Conservation (phyloP, 768 basidiomycete species). For the Myochromella boudieri region DNA sequence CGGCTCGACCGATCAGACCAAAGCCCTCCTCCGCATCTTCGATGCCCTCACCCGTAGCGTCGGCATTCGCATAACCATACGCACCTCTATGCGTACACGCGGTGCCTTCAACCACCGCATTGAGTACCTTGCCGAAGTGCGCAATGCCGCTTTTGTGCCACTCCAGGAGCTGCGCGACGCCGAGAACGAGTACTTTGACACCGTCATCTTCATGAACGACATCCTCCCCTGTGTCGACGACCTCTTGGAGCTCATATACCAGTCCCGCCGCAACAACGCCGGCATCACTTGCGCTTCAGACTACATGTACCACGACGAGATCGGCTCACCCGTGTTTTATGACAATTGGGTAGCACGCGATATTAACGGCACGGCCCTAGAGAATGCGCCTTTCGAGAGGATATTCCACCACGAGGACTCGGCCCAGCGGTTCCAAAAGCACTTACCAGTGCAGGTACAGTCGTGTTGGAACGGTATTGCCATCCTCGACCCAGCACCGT, state of each 20-base stretch:
- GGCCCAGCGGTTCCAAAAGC: slow-evolving; percentile 80
- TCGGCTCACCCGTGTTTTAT: slow-evolving; percentile 93
- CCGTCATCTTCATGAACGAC: slow-evolving; percentile 99
- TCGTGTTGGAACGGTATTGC: slow-evolving; percentile 99
- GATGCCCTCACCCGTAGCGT: slow-evolving; percentile 88
- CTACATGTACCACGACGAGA: slow-evolving; percentile 98
- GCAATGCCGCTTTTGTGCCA: slow-evolving; percentile 95
- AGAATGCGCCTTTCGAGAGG: slow-evolving; percentile 94
- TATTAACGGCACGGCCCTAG: slow-evolving; percentile 97
- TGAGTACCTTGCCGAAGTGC: slow-evolving; percentile 99
- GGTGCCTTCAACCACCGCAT: slow-evolving; percentile 99
- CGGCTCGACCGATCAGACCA: slow-evolving; percentile 98
- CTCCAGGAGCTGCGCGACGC: slow-evolving; percentile 90
- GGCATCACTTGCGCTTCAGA: slow-evolving; percentile 98
- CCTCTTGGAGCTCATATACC: slow-evolving; percentile 96
- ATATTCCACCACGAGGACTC: slow-evolving; percentile 87
- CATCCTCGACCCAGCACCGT: slow-evolving; percentile 91
- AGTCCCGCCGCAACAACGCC: slow-evolving; percentile 88
- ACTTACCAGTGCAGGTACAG: slow-evolving; percentile 95
- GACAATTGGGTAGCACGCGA: slow-evolving; percentile 99
- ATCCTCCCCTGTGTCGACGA: slow-evolving; percentile 98
- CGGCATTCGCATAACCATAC: slow-evolving; percentile 90
- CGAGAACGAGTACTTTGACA: slow-evolving; percentile 93
- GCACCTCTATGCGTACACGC: slow-evolving; percentile 88
- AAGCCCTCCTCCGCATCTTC: slow-evolving; percentile 92